A percentile compares a stretch with the other conserved stretches of the same genome.
Evolutionary conservation across 2,329 filamentous ascomycete species (phyloP).

Genomic region (Eutypa lata): DNA sequence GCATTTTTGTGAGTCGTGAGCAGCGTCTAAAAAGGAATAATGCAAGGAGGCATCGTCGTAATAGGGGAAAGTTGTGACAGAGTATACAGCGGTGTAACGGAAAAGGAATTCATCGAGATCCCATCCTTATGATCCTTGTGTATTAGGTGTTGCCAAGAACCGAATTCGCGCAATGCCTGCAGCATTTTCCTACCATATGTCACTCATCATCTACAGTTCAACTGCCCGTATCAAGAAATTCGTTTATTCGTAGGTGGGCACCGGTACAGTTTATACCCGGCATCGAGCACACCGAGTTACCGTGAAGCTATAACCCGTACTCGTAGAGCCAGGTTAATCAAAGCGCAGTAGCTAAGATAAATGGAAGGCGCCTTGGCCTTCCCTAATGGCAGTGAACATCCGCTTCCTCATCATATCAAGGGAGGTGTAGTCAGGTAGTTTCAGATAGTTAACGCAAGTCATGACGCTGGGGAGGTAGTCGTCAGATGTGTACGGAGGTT

Average conservation of each 20-base stretch:
- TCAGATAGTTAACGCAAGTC: constrained; percentile 99
- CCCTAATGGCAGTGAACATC: constrained; percentile 81
- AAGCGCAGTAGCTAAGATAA: constrained; percentile 59
- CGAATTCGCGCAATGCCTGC: background rate
- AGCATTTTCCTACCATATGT: too few species aligned
- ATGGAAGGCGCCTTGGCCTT: constrained; percentile 97
- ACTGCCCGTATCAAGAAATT: too few species aligned
- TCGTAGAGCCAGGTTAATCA: background rate
- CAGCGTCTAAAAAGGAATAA: constrained; percentile 12
- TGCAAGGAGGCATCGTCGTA: background rate
- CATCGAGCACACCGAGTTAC: background rate
- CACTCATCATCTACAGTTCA: too few species aligned
- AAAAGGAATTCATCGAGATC: background rate
- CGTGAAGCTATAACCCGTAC: background rate
- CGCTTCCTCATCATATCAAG: constrained; percentile 74
- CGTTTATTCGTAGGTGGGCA: too few species aligned
- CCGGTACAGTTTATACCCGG: background rate
- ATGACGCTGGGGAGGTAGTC: constrained; percentile 99
- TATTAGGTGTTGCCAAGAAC: background rate
- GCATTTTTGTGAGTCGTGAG: constrained; percentile 13
- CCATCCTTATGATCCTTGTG: background rate
- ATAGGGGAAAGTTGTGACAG: background rate
- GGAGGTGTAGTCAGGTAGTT: constrained; percentile 88
- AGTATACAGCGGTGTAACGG: background rate
- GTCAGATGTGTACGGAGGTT: constrained; percentile 87